These are phyloP conservation scores for Cryptococcus sp. DNA, from an alignment of 1,284 basidiomycete species.

Conservation along the genomic window DNA sequence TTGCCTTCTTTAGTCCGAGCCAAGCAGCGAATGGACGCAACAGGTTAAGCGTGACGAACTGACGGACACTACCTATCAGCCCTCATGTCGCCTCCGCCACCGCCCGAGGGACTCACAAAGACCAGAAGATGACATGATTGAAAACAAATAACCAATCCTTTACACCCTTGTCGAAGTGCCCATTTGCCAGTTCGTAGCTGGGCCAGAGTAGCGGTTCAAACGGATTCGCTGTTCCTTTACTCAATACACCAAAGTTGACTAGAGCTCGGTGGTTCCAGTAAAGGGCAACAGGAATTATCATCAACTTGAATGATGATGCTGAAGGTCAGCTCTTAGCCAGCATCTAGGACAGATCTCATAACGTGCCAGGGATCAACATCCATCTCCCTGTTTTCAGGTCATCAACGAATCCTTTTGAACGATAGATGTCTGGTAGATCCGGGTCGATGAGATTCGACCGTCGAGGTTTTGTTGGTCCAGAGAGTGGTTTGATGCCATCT, in stretches of 20 bases:
- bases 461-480: slow-evolving; percentile 16
- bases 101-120: slow-evolving; percentile 53
- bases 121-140: slow-evolving; percentile 88
- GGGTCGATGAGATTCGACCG: not conserved
- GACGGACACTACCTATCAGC: slow-evolving; percentile 56
- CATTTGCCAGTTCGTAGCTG: slow-evolving; percentile 61
- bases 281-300: slow-evolving; percentile 66
- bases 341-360: not conserved
- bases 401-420: slow-evolving; percentile 48
- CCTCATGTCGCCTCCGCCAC: not conserved
- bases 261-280: slow-evolving; percentile 67
- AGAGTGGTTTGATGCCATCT: slow-evolving; percentile 31
- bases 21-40: slow-evolving; percentile 66
- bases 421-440: slow-evolving; percentile 33
- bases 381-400: slow-evolving; percentile 60
- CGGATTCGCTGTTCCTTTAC: slow-evolving; percentile 61
- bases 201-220: slow-evolving; percentile 72
- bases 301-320: slow-evolving; percentile 68
- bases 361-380: slow-evolving; percentile 69
- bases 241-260: slow-evolving; percentile 30
- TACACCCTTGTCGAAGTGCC: slow-evolving; percentile 67
- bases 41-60: slow-evolving; percentile 66
- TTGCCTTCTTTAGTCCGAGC: slow-evolving; percentile 62
- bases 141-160: slow-evolving; percentile 76
- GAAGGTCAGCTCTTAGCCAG: not conserved